Evolutionary conservation across 177 flowering plant genomes (phyloP), one percentile per base, ranked within the genome.

Genomic region (Vitis hybrid): DNA sequence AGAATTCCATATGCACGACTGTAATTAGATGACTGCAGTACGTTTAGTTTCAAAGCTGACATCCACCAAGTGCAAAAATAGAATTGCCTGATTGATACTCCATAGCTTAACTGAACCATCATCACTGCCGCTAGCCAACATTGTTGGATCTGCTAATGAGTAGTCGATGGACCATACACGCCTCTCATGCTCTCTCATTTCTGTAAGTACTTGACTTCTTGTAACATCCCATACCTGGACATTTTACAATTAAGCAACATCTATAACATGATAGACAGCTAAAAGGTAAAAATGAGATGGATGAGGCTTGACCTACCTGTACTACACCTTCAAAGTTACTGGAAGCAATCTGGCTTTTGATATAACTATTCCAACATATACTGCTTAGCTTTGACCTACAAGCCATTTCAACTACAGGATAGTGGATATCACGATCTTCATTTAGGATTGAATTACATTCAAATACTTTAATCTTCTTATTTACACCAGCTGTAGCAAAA

Each of bases 11-110:
- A 70, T 63, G 75, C 67, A 71, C 60, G 75, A 69, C 55, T 51
- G 61, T 79, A 83, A 79, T 62, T 81, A 81, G 83, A 81, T 82
- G 72, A 82, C 83, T 80, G 79, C 73, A 89, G 93, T 92, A 89
- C 95, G 86, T 88, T 91, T 85, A 89, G 93, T 86, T 90, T 89
- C 87, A 86, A 93, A 91, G 91, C 86, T 88, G 92, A 91, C 84
- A 91, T 85, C 88, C 95, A 90, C 89, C 89, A 89, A 93, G 88
- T 85, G 90, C 86, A 87, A 85, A 82, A 90, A 77, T 88, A 88
- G 84, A 88, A 89, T 95, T 93, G 98, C 99, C 99, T 96, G 99
- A 92, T 94, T 96, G 88, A 92, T 89, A 83, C 87, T 96, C 99
- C 99, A 96, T 55, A 96, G 95, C 83, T 96, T 96, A 62, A 96